These are phyloP conservation scores for Cyberlindnera xishuangbannaensis DNA, from an alignment of 805 yeast genomes.

Conservation along the genomic window DNA sequence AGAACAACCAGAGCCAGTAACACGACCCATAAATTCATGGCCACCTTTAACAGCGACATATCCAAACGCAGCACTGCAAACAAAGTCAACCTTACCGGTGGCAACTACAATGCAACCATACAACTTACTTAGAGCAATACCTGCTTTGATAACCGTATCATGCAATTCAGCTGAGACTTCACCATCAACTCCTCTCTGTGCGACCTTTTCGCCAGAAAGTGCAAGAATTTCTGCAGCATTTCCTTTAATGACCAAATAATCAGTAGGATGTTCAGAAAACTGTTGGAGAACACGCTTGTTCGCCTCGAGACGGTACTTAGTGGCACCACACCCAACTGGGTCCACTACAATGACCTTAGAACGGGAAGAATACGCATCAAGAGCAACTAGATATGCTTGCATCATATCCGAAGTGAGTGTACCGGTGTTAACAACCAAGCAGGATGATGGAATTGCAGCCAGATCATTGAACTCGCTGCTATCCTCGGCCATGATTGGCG, in stretches of 20 bases:
- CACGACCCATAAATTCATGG: constrained; percentile 50
- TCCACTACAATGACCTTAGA: constrained; percentile 70
- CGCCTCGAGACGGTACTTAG: constrained; percentile 46
- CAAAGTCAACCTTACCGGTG: constrained; percentile 55
- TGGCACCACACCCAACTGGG: constrained; percentile 93
- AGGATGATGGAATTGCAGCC: constrained; percentile 45
- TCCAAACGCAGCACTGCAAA: constrained; percentile 32
- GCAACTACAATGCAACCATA: constrained; percentile 59
- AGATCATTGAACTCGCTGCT: constrained; percentile 62
- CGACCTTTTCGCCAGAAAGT: constrained; percentile 42
- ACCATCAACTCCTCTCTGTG: constrained; percentile 75
- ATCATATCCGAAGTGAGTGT: constrained; percentile 40
- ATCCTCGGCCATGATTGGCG: constrained; percentile 85
- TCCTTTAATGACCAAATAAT: constrained; percentile 71
- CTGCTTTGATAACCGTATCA: no score
- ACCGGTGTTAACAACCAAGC: constrained; percentile 70
- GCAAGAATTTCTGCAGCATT: constrained; percentile 74
- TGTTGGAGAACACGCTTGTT: constrained; percentile 32
- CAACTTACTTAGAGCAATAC: no score
- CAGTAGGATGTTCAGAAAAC: no score
- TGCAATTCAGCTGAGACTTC: constrained; percentile 18
- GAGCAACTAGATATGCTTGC: constrained; percentile 43
- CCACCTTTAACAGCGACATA: constrained; percentile 47
- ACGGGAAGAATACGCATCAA: constrained; percentile 48
- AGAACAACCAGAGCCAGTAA: constrained; percentile 84